These are phyloP conservation scores for Xylaria arbuscula DNA, from an alignment of 2,329 filamentous ascomycete species.

Conservation along the genomic window DNA sequence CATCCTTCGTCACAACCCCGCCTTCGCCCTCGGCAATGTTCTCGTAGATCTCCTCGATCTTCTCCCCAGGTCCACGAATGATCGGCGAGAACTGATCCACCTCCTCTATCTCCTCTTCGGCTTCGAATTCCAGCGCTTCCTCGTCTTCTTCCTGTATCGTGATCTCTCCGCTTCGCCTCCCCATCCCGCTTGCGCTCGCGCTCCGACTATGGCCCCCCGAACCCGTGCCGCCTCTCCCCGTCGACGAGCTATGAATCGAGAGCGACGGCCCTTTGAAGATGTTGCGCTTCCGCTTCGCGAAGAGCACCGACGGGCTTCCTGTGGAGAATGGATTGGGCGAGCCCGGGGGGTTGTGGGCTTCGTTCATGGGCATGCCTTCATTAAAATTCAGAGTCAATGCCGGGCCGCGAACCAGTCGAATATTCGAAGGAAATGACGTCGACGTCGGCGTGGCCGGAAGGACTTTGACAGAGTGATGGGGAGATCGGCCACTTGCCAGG, in stretches of 20 bases:
- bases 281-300: constrained; percentile 83
- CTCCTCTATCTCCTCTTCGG: constrained; percentile 49
- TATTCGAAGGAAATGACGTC: constrained; percentile 81
- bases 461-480: constrained; percentile 94
- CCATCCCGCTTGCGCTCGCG: constrained; percentile 71
- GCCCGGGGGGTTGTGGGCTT: constrained; percentile 56
- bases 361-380: constrained; percentile 64
- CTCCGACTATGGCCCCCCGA: constrained; percentile 60
- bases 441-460: constrained; percentile 87
- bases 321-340: constrained; percentile 70
- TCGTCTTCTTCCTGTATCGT: constrained; percentile 77
- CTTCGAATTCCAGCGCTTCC: constrained; percentile 53
- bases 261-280: constrained; percentile 84
- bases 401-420: constrained; percentile 79
- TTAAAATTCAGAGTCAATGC: constrained; percentile 67
- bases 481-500: constrained; percentile 73
- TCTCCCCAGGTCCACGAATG: constrained; percentile 47
- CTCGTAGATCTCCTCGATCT: constrained; percentile 51
- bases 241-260: constrained; percentile 59
- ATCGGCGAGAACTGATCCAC: constrained; percentile 52
- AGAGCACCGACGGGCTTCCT: constrained; percentile 69
- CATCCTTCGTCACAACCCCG: constrained; percentile 24
- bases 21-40: constrained; percentile 38
- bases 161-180: constrained; percentile 77
- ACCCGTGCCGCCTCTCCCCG: constrained; percentile 48